These are phyloP conservation scores for Monosporascus sp. DNA, from an alignment of 2,329 filamentous ascomycete species.

Conservation along the genomic window DNA sequence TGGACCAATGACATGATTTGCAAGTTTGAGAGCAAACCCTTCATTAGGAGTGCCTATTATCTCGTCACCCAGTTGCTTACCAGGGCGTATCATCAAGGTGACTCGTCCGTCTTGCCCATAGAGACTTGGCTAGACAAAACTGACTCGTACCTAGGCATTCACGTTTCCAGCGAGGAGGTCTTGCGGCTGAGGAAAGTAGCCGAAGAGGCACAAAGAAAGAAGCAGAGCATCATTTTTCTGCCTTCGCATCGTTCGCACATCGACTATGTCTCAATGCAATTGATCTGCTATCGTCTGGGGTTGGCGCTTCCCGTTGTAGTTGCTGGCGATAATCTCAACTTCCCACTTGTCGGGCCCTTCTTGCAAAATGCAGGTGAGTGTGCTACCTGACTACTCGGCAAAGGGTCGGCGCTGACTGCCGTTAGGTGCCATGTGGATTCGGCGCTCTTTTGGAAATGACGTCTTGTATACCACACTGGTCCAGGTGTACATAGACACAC, in stretches of 20 bases:
- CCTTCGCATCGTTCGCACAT: slow-evolving; percentile 94
- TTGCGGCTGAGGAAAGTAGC: slow-evolving; percentile 76
- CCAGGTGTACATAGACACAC: slow-evolving; percentile 89
- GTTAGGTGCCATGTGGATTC: slow-evolving; percentile 79
- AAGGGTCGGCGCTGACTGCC: neutral
- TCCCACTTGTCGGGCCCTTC: slow-evolving; percentile 83
- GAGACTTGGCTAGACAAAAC: neutral
- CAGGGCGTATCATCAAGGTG: slow-evolving; percentile 83
- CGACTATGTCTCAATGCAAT: slow-evolving; percentile 89
- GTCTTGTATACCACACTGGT: slow-evolving; percentile 87
- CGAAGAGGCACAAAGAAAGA: slow-evolving; percentile 74
- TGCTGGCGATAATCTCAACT: slow-evolving; percentile 92
- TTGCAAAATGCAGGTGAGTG: slow-evolving; percentile 76
- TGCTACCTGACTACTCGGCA: slow-evolving; percentile 5
- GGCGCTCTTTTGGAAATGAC: slow-evolving; percentile 87
- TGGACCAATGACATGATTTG: slow-evolving; percentile 96
- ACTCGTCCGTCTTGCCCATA: neutral
- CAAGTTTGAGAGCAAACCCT: slow-evolving; percentile 93
- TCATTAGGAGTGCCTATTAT: slow-evolving; percentile 91
- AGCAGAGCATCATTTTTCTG: slow-evolving; percentile 92
- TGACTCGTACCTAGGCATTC: slow-evolving; percentile 53
- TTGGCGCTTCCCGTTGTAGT: slow-evolving; percentile 87
- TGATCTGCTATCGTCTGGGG: slow-evolving; percentile 92
- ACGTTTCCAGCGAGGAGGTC: slow-evolving; percentile 93
- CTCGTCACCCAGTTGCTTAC: slow-evolving; percentile 81